Percentiles rank a stretch among this genome's conserved stretches.
Evolutionary conservation across 2,329 filamentous ascomycete genomes (phyloP).

Genomic region (Beauveria sp.): DNA sequence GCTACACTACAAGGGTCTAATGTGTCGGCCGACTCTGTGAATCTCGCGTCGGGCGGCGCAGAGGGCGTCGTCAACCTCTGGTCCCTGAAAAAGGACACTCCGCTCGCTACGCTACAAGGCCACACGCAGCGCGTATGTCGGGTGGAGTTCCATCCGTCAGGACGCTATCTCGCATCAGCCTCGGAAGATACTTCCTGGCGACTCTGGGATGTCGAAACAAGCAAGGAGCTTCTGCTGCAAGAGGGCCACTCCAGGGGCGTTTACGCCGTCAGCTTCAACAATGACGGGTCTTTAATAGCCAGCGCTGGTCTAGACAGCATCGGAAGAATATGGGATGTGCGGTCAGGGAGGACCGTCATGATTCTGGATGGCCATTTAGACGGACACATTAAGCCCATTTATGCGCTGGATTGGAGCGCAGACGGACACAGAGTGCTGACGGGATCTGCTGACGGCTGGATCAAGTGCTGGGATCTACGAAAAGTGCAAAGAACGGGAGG

Average conservation of each 20-base stretch:
- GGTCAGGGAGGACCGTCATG: conserved; percentile 91
- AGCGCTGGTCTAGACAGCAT: conserved; percentile 93
- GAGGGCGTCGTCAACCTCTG: conserved; percentile 85
- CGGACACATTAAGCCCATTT: conserved; percentile 80
- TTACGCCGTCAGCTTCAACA: conserved; percentile 82
- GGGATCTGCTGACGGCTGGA: conserved; percentile 86
- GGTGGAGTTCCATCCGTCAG: conserved; percentile 90
- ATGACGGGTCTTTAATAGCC: conserved; percentile 81
- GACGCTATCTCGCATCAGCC: conserved; percentile 81
- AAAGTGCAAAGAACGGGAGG: conserved; percentile 78
- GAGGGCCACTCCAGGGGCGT: conserved; percentile 94
- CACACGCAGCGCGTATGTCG: conserved; percentile 84
- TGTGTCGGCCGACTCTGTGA: conserved; percentile 66
- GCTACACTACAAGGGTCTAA: conserved; percentile 65
- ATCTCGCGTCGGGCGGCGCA: conserved; percentile 83
- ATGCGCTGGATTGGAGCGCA: conserved; percentile 83
- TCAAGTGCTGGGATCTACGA: conserved; percentile 96
- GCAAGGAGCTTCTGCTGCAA: conserved; percentile 76
- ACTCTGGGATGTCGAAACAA: conserved; percentile 86
- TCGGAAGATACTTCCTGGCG: conserved; percentile 97
- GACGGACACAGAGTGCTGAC: conserved; percentile 92
- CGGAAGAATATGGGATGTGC: conserved; percentile 88
- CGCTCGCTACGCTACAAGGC: conserved; percentile 71
- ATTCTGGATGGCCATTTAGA: conserved; percentile 83
- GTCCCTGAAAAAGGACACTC: conserved; percentile 81